A percentile compares a stretch with the other conserved stretches of the same genome.
Conservation (phyloP, 2,329 filamentous ascomycete species). For the Fusarium mangiferae region DNA sequence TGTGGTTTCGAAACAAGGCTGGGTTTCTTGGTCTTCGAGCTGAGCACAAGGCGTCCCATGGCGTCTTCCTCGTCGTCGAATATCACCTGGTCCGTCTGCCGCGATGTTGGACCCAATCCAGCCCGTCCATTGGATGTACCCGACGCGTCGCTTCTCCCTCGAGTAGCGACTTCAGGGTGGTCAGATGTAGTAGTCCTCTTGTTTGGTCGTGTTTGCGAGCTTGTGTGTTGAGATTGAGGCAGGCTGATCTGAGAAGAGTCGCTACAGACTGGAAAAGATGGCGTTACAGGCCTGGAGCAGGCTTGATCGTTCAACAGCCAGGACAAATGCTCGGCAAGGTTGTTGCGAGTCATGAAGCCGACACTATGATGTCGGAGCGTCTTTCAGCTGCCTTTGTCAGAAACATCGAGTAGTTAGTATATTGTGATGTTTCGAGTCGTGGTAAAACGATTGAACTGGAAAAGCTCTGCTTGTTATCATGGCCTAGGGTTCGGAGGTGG, state of each 20-base stretch:
- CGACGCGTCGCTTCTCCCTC: conserved; percentile 6
- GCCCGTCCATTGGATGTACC: conserved; percentile 37
- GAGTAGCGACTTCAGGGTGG: conserved; percentile 1
- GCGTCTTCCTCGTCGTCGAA: conserved; percentile 45
- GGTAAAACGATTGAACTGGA: conserved; percentile 14
- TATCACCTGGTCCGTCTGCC: conserved; percentile 43
- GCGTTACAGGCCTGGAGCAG: conserved; percentile 53
- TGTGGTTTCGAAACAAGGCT: conserved; percentile 54
- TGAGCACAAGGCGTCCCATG: conserved; percentile 60
- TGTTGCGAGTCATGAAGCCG: conserved; percentile 71
- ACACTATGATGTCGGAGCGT: conserved; percentile 39
- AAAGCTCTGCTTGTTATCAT: conserved; percentile 39
- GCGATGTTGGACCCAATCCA: conserved; percentile 32
- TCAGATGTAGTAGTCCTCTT: not conserved
- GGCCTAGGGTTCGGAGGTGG: conserved; percentile 19
- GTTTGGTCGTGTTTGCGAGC: conserved; percentile 13
- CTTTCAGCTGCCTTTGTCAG: conserved; percentile 30
- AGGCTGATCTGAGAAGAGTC: conserved; percentile 40
- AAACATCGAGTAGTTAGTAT: conserved; percentile 40
- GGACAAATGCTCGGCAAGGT: conserved; percentile 65
- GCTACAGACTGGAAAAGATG: conserved; percentile 49
- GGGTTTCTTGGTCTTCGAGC: conserved; percentile 57
- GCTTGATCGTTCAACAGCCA: conserved; percentile 65
- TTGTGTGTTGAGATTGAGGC: conserved; percentile 42
- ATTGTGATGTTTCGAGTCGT: conserved; percentile 12